Evolutionary conservation across 2,329 filamentous ascomycete species (phyloP).

Genomic region (Paecilomyces niveus): DNA sequence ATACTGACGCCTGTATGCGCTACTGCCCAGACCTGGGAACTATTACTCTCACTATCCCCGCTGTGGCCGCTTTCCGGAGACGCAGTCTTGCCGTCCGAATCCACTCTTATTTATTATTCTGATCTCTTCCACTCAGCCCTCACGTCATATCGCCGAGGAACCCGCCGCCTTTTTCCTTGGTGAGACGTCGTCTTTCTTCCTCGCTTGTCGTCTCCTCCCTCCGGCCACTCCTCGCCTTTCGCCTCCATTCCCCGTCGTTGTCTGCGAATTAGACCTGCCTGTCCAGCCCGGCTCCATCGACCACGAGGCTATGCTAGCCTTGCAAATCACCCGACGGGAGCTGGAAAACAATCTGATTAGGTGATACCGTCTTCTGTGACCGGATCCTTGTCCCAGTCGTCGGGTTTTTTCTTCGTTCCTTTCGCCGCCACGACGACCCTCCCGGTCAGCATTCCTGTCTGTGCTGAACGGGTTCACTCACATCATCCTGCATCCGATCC

Average conservation of each 20-base stretch:
- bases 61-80: constrained; percentile 1
- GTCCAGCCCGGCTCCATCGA: constrained; percentile 3
- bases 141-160: constrained; percentile 1
- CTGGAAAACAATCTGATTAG: constrained; percentile 19
- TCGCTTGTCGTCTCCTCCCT: too few species aligned
- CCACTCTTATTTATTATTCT: constrained; percentile 7
- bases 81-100: background rate
- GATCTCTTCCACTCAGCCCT: constrained; percentile 2
- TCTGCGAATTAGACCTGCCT: constrained; percentile 1
- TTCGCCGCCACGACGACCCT: constrained; percentile 1
- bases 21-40: constrained; percentile 12
- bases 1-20: constrained; percentile 14
- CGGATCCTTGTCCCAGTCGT: constrained; percentile 2
- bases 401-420: background rate
- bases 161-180: background rate
- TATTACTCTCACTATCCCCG: constrained; percentile 3
- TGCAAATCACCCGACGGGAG: constrained; percentile 24
- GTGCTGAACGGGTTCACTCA: constrained; percentile 12
- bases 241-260: constrained; percentile 4
- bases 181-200: background rate
- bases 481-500: constrained; percentile 19
- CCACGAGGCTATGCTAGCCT: constrained; percentile 26
- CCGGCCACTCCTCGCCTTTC: background rate
- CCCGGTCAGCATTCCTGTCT: constrained; percentile 6
- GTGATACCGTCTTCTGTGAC: constrained; percentile 9